Base-by-base conservation (phyloP, 169 alveolate genomes). In the Plasmodium gaboni region DNA sequence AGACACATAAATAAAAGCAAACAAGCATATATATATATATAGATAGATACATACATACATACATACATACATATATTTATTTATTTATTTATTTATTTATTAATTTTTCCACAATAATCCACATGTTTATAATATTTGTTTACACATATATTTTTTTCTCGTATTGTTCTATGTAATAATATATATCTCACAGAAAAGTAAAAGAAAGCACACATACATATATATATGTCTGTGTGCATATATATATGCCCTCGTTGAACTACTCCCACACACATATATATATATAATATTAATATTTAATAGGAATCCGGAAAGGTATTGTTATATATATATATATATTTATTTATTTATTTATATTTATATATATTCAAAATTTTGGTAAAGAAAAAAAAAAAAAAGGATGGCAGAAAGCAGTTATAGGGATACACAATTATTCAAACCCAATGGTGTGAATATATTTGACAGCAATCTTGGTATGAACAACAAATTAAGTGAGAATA, bases 391-490 rank as follows among this genome's bases (percentile, higher is more conserved):
- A 38, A 24, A 26, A 38, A 38, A 38, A 24, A 26, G 12, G 22
- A 53, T 53, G 57, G 13, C 15, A 6, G 73, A 65, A 26, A 13
- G 55, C 57, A 59, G 51, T 3, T 38, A 32, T 26, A 51, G 10
- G 3, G 64, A 26, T 19, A 50, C 61, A 12, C 69, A 32, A 57
- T 10, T 73, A 8, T 73, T 50, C 53, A 59, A 55, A 24, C 53
- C 87, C 9, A 59, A 60, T 26, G 87, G 61, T 8, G 50, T 32
- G 15, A 44, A 50, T 42, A 73, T 50, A 28, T 19, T 44, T 32
- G 67, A 55, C 1, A 63, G 22, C 6, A 15, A 8, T 6, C 13
- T 15, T 32, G 89, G 78, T 6, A 24, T 22, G n/a, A 63, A 9
- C 15, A 63, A 67, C 5, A 50, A n/a, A 57, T 19, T 17, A 10